Percentiles rank a stretch among this genome's conserved stretches.
phyloP scores from a whole-genome alignment of 331 rosid species.

The Quercus tomentella region DNA sequence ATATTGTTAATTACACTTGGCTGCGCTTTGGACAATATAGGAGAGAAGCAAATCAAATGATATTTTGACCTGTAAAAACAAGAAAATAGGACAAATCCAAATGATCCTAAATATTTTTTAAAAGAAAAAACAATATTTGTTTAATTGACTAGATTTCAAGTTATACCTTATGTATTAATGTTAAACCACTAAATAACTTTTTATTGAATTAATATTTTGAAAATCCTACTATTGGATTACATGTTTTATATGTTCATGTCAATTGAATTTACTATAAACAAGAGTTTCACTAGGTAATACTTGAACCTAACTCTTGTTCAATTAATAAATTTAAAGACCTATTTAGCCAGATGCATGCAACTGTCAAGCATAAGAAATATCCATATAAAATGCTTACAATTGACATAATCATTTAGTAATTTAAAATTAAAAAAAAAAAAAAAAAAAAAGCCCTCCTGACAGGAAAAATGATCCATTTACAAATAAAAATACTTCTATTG shows the following conservation, averaged over 20 bases:
- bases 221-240: too few species aligned
- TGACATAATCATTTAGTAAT: neutral
- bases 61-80: neutral
- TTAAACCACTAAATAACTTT: too few species aligned
- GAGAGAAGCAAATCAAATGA: neutral
- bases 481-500: neutral
- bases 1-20: neutral
- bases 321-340: neutral
- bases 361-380: neutral
- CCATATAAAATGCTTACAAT: neutral
- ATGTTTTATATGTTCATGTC: too few species aligned
- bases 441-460: neutral
- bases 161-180: too few species aligned
- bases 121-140: neutral
- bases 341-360: neutral
- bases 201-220: too few species aligned
- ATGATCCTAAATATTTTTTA: neutral
- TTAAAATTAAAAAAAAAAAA: neutral
- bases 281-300: too few species aligned
- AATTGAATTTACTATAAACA: too few species aligned
- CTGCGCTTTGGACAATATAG: neutral
- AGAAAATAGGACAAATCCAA: neutral
- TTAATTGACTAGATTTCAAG: neutral
- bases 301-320: neutral
- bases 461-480: neutral